Base-by-base conservation (phyloP, 805 yeast species). In the Starmera pachycereana region DNA sequence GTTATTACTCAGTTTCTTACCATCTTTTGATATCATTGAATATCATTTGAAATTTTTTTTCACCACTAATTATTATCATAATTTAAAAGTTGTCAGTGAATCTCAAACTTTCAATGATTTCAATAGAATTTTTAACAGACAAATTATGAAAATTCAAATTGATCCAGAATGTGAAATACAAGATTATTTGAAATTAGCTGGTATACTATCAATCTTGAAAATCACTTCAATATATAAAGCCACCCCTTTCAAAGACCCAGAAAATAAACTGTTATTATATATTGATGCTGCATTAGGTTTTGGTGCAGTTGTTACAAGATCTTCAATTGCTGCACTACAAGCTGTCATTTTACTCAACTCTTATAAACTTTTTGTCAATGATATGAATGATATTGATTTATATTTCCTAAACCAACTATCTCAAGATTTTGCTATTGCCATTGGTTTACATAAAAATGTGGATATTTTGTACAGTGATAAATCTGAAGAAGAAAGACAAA, bases 371-470 rank as follows among this genome's bases (percentile, higher is more conserved):
- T 48, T 48, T 32, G 44, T 48, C 1, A 44, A 43, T 33, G 46
- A 39, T 25, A 46, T 45, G 32, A 40, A 44, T 11, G 50, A 48
- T 8, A 29, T 44, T 30, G 52, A 48, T 27, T 32, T 48, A 12
- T 46, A 41, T 42, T 48, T 46, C 37, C 33, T 44, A 14, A 43
- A 43, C 5, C 49, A 44, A 33, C 35, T 45, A 16, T 46, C 49
- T 30, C 42, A 49, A 33, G 52, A 49, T 32, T 42, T 49, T 44
- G 49, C 49, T 22, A 47, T 45, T 29, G 48, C 52, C 1, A 36
- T 49, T 12, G 52, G 52, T 2, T 37, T 49, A 28, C 51, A 49
- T 35, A 47, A 49, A 40, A 45, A 49, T 40, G 45, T 47, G 12
- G 51, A 49, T 34, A 45, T 49, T 35, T 42, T 49, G 29, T 49